Evolutionary conservation across 208 protist genomes (phyloP), one percentile per base, ranked within the genome.

Genomic region (Crithidia acanthocephali): DNA sequence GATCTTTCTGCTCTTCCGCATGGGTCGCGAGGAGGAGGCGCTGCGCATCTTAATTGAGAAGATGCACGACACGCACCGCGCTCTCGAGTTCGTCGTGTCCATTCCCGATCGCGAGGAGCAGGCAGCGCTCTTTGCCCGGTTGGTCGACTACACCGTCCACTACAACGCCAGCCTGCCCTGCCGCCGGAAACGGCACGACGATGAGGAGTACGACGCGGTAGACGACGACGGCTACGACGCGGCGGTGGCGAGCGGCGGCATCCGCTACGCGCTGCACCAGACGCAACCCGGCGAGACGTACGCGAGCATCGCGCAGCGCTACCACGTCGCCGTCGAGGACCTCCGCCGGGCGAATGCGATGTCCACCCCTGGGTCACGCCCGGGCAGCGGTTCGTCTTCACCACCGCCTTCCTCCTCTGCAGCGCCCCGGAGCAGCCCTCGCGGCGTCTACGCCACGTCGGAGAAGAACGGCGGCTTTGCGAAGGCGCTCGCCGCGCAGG

Each of bases 11-110:
- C 65, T 93, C 25, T 75, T 81, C 33, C 81, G 86, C 47, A 89
- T 95, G 78, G 91, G 91, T 15, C 83, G 81, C 56, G 86, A 93
- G 70, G 86, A 92, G 53, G 88, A 95, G 73, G 87, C 86, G 22
- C 68, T 95, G 50, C 76, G 75, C 33, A 72, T 92, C n/a, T 78
- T 95, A 33, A 77, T 95, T 23, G 71, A 69, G 33, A 61, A 66
- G 22, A 63, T 75, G 70, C 81, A 68, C 59, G 71, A 72, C 69
- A 47, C 76, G 16, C 76, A 45, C 15, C 68, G 58, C 30, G 76
- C 69, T 16, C 28, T 81, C 27, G 56, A 68, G 59, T 76, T 73
- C 18, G 52, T 81, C 28, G 57, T 72, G 10, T 72, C 74, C 30
- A 73, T 81, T 25, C 72, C 84, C 30, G 83, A 70, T 51, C 40